phyloP scores from a whole-genome alignment of 164 flowering plant genomes.

The Buxus sempervirens region DNA sequence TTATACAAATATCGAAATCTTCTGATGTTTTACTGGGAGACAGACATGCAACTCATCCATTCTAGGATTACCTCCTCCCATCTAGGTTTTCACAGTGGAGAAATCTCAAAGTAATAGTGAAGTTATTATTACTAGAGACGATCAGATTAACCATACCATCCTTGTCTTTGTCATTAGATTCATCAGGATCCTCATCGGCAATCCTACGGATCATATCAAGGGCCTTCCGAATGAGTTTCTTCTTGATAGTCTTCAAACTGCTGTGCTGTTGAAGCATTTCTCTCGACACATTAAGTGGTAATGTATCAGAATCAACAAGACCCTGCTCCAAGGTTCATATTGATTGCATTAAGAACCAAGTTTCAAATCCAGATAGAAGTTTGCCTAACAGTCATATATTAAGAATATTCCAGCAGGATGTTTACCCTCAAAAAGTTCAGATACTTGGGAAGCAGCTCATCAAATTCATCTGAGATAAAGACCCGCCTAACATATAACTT shows the following conservation, averaged over 20 bases:
- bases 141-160: conserved; percentile 43
- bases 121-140: background rate
- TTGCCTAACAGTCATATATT: background rate
- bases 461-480: conserved; percentile 95
- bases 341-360: background rate
- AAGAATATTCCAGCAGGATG: background rate
- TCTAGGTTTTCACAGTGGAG: background rate
- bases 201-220: conserved; percentile 92
- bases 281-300: conserved; percentile 93
- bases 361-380: background rate
- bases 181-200: conserved; percentile 98
- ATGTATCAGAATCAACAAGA: conserved; percentile 95
- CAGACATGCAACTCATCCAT: too few relatives aligned
- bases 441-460: conserved; percentile 95
- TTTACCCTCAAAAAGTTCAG: conserved; percentile 78
- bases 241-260: conserved; percentile 94
- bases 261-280: conserved; percentile 98
- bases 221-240: conserved; percentile 92
- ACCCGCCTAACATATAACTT: conserved; percentile 92
- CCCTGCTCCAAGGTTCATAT: conserved; percentile 53
- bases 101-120: background rate
- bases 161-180: conserved; percentile 63
- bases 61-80: background rate
- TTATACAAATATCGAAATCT: too few relatives aligned
- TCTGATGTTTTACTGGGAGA: too few relatives aligned